These are phyloP conservation scores for Solanum rostratum DNA, from an alignment of 257 asterid species.

Conservation along the genomic window DNA sequence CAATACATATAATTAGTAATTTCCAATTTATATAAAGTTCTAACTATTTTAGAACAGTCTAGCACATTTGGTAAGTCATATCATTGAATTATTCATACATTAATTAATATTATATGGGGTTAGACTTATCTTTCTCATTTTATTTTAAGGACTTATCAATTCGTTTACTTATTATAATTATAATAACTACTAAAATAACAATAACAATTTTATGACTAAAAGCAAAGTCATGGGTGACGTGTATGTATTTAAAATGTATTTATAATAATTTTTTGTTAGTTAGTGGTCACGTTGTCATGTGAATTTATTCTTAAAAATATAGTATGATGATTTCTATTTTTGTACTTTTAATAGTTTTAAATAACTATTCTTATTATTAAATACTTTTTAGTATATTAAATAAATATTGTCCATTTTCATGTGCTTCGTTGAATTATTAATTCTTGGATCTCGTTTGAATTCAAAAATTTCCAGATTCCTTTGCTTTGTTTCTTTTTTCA, in stretches of 20 bases:
- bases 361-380: not conserved
- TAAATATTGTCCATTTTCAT: not conserved
- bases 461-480: not conserved
- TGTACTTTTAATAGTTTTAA: not conserved
- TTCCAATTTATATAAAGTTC: not conserved
- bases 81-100: not conserved
- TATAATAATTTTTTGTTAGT: not conserved
- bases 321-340: not conserved
- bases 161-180: not conserved
- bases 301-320: not conserved
- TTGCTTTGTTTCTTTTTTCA: not conserved
- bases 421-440: not conserved
- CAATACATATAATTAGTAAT: not conserved
- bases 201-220: too few species aligned
- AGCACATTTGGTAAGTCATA: not conserved
- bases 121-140: not conserved
- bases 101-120: not conserved
- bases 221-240: not conserved
- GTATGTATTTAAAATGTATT: not conserved
- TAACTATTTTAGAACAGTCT: not conserved
- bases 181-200: not conserved
- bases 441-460: not conserved
- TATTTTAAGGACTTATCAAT: not conserved
- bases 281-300: not conserved
- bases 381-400: not conserved